Evolutionary conservation across 108 stramenopile genomes (phyloP).

Genomic region (Skeletonema grethae): DNA sequence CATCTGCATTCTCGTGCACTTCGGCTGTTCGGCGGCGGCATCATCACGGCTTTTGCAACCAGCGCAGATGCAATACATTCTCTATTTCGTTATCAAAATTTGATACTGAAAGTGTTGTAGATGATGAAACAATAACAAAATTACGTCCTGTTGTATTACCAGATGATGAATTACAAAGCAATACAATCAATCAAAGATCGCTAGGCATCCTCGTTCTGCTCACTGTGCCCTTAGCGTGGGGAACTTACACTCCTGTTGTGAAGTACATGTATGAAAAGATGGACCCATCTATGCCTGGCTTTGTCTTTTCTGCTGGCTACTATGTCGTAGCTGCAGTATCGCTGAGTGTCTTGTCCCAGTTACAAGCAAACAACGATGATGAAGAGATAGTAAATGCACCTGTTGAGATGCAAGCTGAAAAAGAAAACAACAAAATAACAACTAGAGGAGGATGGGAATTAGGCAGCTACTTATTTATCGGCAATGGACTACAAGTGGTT

Average conservation of each 20-base stretch:
- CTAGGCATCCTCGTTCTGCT: slow-evolving; percentile 68
- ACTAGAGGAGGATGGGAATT: slow-evolving; percentile 70
- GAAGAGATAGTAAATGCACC: background rate
- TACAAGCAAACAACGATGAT: background rate
- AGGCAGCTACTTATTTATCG: slow-evolving; percentile 80
- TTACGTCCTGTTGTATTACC: background rate
- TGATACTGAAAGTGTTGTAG: background rate
- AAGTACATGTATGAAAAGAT: slow-evolving; percentile 72
- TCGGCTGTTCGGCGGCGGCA: background rate
- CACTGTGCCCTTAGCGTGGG: slow-evolving; percentile 85
- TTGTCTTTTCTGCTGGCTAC: slow-evolving; percentile 78
- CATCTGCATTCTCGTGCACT: background rate
- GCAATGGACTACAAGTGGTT: slow-evolving; percentile 77
- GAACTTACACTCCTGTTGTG: slow-evolving; percentile 85
- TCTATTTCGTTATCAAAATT: background rate
- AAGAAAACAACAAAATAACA: slow-evolving; percentile 4
- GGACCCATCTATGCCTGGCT: slow-evolving; percentile 72
- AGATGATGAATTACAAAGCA: background rate
- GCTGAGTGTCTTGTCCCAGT: slow-evolving; percentile 27
- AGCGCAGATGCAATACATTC: background rate
- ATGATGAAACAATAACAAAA: background rate
- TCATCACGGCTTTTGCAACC: background rate
- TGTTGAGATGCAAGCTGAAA: slow-evolving; percentile 2
- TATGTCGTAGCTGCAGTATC: slow-evolving; percentile 69
- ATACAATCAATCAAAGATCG: slow-evolving; percentile 23